Evolutionary conservation across 495 filamentous ascomycete species (phyloP), one percentile per base, ranked within the genome.

Genomic region (Hypoxylon subgilvum): DNA sequence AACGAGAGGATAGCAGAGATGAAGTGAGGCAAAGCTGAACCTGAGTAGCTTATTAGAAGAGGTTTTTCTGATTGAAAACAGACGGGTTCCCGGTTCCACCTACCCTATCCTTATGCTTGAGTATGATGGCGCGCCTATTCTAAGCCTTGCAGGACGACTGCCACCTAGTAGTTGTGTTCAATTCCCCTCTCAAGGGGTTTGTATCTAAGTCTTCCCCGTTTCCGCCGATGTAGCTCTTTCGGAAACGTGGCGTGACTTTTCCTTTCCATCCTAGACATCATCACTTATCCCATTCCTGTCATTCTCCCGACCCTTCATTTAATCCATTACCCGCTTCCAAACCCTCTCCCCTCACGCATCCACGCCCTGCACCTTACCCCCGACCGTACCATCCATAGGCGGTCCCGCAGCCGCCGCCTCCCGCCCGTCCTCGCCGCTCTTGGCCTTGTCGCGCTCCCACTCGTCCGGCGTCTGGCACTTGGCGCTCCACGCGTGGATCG

Each of bases 401-500:
- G 77, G 76, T n/a, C n/a, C n/a, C n/a, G n/a, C n/a, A n/a, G n/a
- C n/a, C n/a, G n/a, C n/a, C n/a, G n/a, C n/a, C n/a, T n/a, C n/a
- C n/a, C n/a, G n/a, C n/a, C n/a, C n/a, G 13, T 62, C 69, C 12
- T 69, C 73, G 9, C 58, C 68, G 22, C 53, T 48, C 4, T 68
- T 65, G 0, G 63, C 75, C 68, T 82, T 81, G 73, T 87, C 81
- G 70, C 81, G 86, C 77, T 88, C 85, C 86, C 89, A 97, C 77
- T 98, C 91, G 71, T 92, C 93, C 1, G 92, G 91, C 12, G 94
- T 97, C 77, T 88, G 90, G 73, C 95, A 97, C 75, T 92, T 96
- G 18, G 94, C 90, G 52, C 90, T 93, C 94, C 94, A 98, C n/a
- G 94, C 94, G 79, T 98, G 94, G 50, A 98, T 96, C 38, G 85